phyloP scores from a whole-genome alignment of 2,329 filamentous ascomycete genomes.

The Ceratocystis huliohia region DNA sequence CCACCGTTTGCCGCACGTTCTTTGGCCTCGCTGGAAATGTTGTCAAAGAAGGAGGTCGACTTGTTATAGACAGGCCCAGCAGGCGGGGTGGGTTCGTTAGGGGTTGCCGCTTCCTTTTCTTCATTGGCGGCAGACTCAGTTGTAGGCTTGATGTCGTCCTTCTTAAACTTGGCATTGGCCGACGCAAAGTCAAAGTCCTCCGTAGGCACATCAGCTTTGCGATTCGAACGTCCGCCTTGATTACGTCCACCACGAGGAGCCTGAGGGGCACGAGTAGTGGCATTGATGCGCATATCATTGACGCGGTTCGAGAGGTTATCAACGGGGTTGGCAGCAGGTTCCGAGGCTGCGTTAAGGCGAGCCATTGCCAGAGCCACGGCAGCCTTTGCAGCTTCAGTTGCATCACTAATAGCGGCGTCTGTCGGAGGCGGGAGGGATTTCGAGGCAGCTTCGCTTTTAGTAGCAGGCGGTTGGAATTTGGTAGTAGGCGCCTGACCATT shows the following conservation, averaged over 20 bases:
- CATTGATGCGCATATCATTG: constrained; percentile 60
- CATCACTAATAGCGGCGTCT: constrained; percentile 42
- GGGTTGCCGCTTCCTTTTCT: constrained; percentile 54
- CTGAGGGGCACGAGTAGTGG: constrained; percentile 38
- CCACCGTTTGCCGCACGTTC: constrained; percentile 65
- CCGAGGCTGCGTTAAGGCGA: constrained; percentile 39
- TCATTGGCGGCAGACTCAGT: constrained; percentile 23
- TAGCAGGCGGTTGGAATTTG: constrained; percentile 26
- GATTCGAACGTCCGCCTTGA: constrained; percentile 31
- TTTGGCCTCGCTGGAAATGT: constrained; percentile 87
- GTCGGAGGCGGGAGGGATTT: constrained; percentile 31
- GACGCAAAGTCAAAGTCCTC: constrained; percentile 83
- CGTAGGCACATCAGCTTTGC: constrained; percentile 76
- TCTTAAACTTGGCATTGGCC: constrained; percentile 38
- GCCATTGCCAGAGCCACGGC: constrained; percentile 74
- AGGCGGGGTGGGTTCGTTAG: constrained; percentile 32
- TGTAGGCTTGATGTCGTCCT: constrained; percentile 25
- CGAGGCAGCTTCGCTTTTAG: constrained; percentile 25
- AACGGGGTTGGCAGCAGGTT: constrained; percentile 37
- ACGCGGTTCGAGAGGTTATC: constrained; percentile 65
- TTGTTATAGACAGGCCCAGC: constrained; percentile 61
- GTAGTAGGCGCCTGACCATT: constrained; percentile 28
- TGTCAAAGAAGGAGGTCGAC: constrained; percentile 86
- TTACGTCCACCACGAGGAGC: constrained; percentile 36
- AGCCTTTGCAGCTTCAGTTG: constrained; percentile 60